Conservation (phyloP, 2,329 filamentous ascomycete genomes). For the Clarireedia hainanense region DNA sequence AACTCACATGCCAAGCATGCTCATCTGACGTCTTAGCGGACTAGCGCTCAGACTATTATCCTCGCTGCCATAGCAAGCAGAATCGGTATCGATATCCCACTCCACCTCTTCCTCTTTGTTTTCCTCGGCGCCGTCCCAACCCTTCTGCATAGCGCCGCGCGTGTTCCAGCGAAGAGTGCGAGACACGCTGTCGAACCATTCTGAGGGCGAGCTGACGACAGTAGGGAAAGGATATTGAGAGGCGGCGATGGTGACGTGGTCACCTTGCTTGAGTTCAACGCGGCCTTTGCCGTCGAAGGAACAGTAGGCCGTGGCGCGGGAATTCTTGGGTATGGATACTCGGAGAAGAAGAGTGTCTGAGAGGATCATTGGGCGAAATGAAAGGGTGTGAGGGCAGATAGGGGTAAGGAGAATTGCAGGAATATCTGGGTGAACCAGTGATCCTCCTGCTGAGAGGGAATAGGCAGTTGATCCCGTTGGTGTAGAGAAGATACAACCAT, state of each 20-base stretch:
- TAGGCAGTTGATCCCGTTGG: slow-evolving; percentile 94
- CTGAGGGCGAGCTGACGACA: slow-evolving; percentile 77
- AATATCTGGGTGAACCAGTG: slow-evolving; percentile 92
- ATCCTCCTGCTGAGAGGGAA: slow-evolving; percentile 89
- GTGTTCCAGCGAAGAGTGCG: slow-evolving; percentile 94
- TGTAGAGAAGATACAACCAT: slow-evolving; percentile 96
- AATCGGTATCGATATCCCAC: slow-evolving; percentile 95
- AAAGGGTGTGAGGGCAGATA: slow-evolving; percentile 94
- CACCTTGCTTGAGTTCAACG: slow-evolving; percentile 84
- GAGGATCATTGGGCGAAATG: slow-evolving; percentile 95
- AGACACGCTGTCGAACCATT: slow-evolving; percentile 96
- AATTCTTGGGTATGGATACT: slow-evolving; percentile 75
- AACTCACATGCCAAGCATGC: slow-evolving; percentile 53
- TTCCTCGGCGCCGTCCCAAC: slow-evolving; percentile 49
- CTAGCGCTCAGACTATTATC: slow-evolving; percentile 61
- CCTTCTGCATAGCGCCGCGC: slow-evolving; percentile 84
- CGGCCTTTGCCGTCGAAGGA: slow-evolving; percentile 97
- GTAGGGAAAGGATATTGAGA: slow-evolving; percentile 97
- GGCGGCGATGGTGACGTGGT: slow-evolving; percentile 92
- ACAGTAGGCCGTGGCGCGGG: slow-evolving; percentile 89
- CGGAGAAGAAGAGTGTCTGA: slow-evolving; percentile 90
- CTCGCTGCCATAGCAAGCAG: slow-evolving; percentile 62
- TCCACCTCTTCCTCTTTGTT: slow-evolving; percentile 46
- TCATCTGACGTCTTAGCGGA: slow-evolving; percentile 66
- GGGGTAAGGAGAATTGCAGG: slow-evolving; percentile 94